Evolutionary conservation across 1,284 basidiomycete species (phyloP).

Genomic region (Trichosporon asahii): DNA sequence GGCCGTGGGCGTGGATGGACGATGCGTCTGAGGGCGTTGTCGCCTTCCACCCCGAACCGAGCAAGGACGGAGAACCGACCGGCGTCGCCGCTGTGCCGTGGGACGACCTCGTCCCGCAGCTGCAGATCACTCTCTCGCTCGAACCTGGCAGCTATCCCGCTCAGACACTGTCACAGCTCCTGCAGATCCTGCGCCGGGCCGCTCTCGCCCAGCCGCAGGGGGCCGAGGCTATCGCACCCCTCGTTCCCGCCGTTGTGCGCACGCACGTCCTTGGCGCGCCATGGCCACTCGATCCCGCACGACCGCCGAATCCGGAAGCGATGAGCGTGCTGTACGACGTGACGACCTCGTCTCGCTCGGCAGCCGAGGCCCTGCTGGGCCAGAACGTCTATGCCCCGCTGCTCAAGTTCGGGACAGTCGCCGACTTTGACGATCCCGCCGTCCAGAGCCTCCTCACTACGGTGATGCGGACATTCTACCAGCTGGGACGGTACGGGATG

Average conservation of each 20-base stretch:
- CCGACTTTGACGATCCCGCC: constrained; percentile 51
- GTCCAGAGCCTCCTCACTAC: constrained; percentile 57
- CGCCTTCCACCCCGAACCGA: constrained; percentile 15
- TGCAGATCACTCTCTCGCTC: constrained; percentile 32
- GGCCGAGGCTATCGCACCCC: constrained; percentile 58
- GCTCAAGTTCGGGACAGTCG: constrained; percentile 67
- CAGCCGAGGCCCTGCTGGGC: constrained; percentile 59
- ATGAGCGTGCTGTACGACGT: constrained; percentile 63
- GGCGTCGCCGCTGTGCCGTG: constrained; percentile 36
- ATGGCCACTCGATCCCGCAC: constrained; percentile 51
- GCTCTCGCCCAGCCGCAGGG: constrained; percentile 59
- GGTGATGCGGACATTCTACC: constrained; percentile 65
- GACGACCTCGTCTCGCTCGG: constrained; percentile 63
- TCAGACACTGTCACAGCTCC: constrained; percentile 54
- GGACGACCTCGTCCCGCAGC: constrained; percentile 36
- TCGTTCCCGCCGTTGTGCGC: constrained; percentile 58
- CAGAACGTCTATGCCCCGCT: constrained; percentile 62
- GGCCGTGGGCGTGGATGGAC: constrained; percentile 29
- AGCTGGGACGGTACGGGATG: constrained; percentile 73
- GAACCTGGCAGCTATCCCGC: constrained; percentile 15
- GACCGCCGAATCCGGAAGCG: constrained; percentile 54
- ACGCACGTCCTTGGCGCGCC: constrained; percentile 40
- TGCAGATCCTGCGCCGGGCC: constrained; percentile 63
- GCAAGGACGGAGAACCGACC: constrained; percentile 14
- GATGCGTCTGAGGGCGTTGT: background rate